Conservation (phyloP, 192 early-diverging fungal genomes). For the Backusella mclennaniae region DNA sequence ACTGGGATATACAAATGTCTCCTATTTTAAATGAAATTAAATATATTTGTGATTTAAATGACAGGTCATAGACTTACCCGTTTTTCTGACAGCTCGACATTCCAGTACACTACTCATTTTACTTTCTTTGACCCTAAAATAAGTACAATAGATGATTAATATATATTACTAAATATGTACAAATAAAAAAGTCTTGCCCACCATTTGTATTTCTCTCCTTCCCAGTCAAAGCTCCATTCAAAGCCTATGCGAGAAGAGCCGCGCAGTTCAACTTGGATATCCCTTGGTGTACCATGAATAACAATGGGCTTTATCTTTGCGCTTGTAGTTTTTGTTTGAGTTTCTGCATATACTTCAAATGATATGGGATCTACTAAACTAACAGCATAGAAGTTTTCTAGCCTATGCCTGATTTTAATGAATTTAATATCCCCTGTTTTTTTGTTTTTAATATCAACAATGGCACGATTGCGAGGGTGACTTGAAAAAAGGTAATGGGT, state of each 20-base stretch:
- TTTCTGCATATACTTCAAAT: conserved; percentile 18
- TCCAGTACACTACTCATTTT: conserved; percentile 17
- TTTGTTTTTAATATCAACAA: conserved; percentile 23
- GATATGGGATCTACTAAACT: conserved; percentile 24
- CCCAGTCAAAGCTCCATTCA: conserved; percentile 25
- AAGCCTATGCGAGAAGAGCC: conserved; percentile 18
- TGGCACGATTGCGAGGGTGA: conserved; percentile 17
- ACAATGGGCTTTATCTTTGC: conserved; percentile 13
- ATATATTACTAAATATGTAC: neutral
- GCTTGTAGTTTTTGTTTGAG: conserved; percentile 2
- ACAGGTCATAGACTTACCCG: neutral
- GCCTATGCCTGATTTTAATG: conserved; percentile 20
- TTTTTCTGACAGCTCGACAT: conserved; percentile 8
- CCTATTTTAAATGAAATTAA: neutral
- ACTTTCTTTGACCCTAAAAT: conserved; percentile 18
- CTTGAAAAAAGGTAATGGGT: conserved; percentile 12
- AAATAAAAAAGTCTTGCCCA: neutral
- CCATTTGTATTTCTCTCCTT: conserved; percentile 23
- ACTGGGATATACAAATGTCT: conserved; percentile 22
- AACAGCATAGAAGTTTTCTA: conserved; percentile 19
- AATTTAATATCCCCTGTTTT: conserved; percentile 16
- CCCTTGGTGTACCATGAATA: neutral
- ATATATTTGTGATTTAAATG: neutral
- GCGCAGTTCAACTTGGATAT: neutral
- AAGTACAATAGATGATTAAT: neutral